Percentiles rank a stretch among this genome's conserved stretches.
Conservation (phyloP, 768 basidiomycete genomes). For the Grammothele lineata region DNA sequence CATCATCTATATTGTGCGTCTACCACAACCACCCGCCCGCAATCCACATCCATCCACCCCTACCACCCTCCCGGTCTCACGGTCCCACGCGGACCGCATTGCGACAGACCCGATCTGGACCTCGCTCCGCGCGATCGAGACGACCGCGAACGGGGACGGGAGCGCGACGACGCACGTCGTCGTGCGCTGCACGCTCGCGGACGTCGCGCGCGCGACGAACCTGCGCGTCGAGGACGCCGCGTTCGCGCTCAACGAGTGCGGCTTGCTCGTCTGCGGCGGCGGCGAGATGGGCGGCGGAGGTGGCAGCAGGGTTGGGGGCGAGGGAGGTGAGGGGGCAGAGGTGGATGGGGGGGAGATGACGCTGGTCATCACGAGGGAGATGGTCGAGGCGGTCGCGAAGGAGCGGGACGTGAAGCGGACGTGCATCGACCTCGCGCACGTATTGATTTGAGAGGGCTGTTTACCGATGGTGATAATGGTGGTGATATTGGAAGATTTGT, state of each 20-base stretch:
- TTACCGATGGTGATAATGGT: too few relatives aligned
- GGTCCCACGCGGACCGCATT: background rate
- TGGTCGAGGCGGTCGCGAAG: constrained; percentile 61
- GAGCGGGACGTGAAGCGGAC: constrained; percentile 70
- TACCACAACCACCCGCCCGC: too few relatives aligned
- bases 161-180: constrained; percentile 66
- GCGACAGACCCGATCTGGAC: constrained; percentile 48
- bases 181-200: constrained; percentile 66
- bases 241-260: constrained; percentile 85
- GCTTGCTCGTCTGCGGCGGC: constrained; percentile 65
- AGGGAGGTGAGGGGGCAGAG: constrained; percentile 34
- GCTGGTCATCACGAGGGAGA: constrained; percentile 51
- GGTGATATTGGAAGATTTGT: too few relatives aligned
- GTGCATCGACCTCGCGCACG: constrained; percentile 58
- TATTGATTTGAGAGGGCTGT: constrained; percentile 48
- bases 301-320: constrained; percentile 26
- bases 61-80: background rate
- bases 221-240: constrained; percentile 82
- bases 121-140: constrained; percentile 54
- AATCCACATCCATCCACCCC: background rate
- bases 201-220: constrained; percentile 77
- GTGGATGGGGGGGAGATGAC: constrained; percentile 34
- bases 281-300: too few relatives aligned
- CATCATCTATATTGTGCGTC: too few relatives aligned
- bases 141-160: constrained; percentile 56